phyloP scores from a whole-genome alignment of 2,329 filamentous ascomycete genomes.

The Pseudogymnoascus sp. region DNA sequence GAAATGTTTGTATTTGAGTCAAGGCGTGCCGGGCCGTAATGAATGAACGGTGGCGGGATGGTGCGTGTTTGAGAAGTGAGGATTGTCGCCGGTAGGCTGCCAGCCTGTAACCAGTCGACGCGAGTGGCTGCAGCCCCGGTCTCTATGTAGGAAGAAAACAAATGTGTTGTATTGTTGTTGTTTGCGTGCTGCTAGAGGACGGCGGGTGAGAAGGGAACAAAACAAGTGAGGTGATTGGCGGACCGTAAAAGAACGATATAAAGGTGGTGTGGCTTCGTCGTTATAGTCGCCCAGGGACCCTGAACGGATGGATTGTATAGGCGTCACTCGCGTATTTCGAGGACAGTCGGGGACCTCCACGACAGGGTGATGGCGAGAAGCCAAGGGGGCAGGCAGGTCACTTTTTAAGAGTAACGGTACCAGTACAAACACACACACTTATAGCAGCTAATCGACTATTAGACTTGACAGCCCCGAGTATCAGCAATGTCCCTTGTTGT shows the following conservation, averaged over 20 bases:
- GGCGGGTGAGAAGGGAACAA: background rate
- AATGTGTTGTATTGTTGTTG: background rate
- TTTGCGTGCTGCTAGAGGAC: background rate
- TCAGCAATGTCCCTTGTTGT: conserved; percentile 4
- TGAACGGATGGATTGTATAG: background rate
- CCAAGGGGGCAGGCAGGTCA: conserved; percentile 1
- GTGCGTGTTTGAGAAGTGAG: background rate
- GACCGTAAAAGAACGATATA: background rate
- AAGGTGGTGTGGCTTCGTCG: background rate
- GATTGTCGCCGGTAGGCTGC: background rate
- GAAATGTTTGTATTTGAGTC: background rate
- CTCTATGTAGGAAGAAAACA: background rate
- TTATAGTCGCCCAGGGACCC: background rate
- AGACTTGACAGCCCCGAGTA: background rate
- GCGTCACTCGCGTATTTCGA: conserved; percentile 2
- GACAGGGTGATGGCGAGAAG: background rate
- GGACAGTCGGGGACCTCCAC: background rate
- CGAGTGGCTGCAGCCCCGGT: background rate
- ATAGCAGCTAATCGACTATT: background rate
- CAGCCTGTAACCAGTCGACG: background rate
- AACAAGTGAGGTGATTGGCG: background rate
- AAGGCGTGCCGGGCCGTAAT: background rate
- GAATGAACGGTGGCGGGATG: background rate
- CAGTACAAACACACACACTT: background rate
- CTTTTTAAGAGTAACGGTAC: conserved; percentile 3